Conservation (phyloP, 2,329 filamentous ascomycete genomes). For the Pseudocercospora ulei region DNA sequence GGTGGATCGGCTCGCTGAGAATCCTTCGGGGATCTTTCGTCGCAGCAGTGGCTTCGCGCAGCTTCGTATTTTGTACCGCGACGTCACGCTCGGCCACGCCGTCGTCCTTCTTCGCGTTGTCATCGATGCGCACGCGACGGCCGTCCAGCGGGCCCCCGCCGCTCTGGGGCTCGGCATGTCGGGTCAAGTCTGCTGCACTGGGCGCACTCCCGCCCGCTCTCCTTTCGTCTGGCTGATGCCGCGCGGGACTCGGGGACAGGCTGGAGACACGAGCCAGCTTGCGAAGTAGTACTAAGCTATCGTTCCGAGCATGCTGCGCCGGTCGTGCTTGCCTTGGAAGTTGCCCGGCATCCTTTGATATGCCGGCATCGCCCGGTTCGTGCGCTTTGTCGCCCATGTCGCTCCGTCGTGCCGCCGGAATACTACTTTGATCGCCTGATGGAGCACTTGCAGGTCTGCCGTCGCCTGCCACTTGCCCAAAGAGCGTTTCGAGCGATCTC, state of each 20-base stretch:
- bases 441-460: conserved; percentile 13
- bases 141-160: too few species aligned
- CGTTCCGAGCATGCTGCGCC: conserved; percentile 33
- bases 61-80: neutral
- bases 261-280: conserved; percentile 41
- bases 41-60: conserved; percentile 1
- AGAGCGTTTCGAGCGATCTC: conserved; percentile 12
- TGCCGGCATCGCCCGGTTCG: conserved; percentile 1
- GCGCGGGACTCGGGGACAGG: conserved; percentile 39
- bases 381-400: conserved; percentile 16
- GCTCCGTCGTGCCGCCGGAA: conserved; percentile 10
- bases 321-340: conserved; percentile 1
- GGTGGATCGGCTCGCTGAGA: conserved; percentile 20
- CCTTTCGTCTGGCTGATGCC: conserved; percentile 13
- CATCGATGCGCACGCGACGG: conserved; percentile 13
- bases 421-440: conserved; percentile 10
- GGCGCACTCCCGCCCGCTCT: neutral
- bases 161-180: neutral
- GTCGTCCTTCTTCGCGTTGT: conserved; percentile 11
- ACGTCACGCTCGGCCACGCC: neutral
- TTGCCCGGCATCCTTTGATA: conserved; percentile 1
- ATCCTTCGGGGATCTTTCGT: conserved; percentile 9
- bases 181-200: neutral
- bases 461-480: neutral
- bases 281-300: conserved; percentile 41